Base-by-base conservation (phyloP, 805 yeast species). In the Lipomyces japonicus region DNA sequence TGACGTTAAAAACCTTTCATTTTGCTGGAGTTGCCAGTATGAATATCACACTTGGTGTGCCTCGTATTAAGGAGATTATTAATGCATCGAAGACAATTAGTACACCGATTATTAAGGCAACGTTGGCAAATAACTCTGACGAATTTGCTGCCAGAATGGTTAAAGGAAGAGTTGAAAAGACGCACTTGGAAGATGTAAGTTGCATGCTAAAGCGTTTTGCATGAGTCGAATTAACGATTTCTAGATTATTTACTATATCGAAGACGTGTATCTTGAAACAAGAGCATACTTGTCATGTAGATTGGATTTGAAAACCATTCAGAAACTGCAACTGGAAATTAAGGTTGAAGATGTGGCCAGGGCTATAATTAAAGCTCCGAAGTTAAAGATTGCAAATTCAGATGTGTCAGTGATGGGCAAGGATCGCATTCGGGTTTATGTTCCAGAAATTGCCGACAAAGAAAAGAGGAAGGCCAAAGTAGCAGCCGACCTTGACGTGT, bases 1-100 rank as follows among this genome's bases (percentile, higher is more conserved):
- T 93, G 98, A 93, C 98, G 3, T 77, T 85, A 65, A 85, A 85
- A 67, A 85, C 95, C 52, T 91, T 91, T 87, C 98, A 93, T 76
- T 93, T 93, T 77, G 98, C 98, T 63, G 98, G 98, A 77, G 98
- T 93, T 50, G 97, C 98, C 31, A 86, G 96, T 41, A 93, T 91
- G 97, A 93, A 93, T 74, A 96, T 91, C 59, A 93, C 98, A 0
- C 78, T 93, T 61, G 98, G 98, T 79, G 98, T 93, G 46, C 98
- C 98, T 43, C 96, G 98, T 79, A 91, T 93, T 67, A 93, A 93
- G 71, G 98, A 93, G 75, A 93, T 93, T 68, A 93, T 93, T 68
- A 93, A 93, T 68, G 98, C 98, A 2, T 86, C 97, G 18, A 93
- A 93, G 68, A 79, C 81, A 18, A 93, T 93, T 61, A 87, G 96